Base-by-base conservation (phyloP, 2,329 filamentous ascomycete genomes). In the Monosporascus sp. region DNA sequence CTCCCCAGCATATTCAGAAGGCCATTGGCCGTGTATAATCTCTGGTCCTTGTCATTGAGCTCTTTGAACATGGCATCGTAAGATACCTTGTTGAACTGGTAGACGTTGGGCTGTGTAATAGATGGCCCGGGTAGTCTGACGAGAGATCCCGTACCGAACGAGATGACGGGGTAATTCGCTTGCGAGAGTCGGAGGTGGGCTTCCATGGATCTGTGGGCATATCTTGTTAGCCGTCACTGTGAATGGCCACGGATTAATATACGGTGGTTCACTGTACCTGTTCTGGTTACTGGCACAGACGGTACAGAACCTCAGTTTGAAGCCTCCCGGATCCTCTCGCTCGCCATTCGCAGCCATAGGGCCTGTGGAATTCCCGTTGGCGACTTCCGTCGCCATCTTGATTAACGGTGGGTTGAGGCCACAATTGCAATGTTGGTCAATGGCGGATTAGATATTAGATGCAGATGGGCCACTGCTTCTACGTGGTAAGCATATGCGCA, bases 241-340 rank as follows among this genome's bases (percentile, higher is more conserved):
- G 31, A 35, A 14, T 14, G 31, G 31, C 14, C 5, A 5, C 2
- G 11, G 31, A 35, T 35, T 35, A 35, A 5, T 18, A 18, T 41
- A 37, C 20, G 37, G 31, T 38, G 51, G 20, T 48, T 37, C 5
- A 14, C 65, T 79, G 58, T 78, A 96, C 84, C 94, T 86, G 68
- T 99, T 99, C 72, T 99, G 91, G 66, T 99, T 99, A 66, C 91
- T 96, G 7, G 94, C 94, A 73, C 94, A 99, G n/a, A 99, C 93
- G 3, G 94, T 97, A 77, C 92, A 97, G 73, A 97, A 97, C 68
- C 89, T 95, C 57, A 99, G 81, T 73, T 94, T 96, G 79, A 86
- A 96, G 50, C 79, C 82, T n/a, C 75, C 76, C 26, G 77, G 72
- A 18, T 78, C 77, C 44, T 80, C 76, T 15, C 75, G 71, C 26